phyloP scores from a whole-genome alignment of 2,329 filamentous ascomycete species.

The Pseudocercospora eumusae region DNA sequence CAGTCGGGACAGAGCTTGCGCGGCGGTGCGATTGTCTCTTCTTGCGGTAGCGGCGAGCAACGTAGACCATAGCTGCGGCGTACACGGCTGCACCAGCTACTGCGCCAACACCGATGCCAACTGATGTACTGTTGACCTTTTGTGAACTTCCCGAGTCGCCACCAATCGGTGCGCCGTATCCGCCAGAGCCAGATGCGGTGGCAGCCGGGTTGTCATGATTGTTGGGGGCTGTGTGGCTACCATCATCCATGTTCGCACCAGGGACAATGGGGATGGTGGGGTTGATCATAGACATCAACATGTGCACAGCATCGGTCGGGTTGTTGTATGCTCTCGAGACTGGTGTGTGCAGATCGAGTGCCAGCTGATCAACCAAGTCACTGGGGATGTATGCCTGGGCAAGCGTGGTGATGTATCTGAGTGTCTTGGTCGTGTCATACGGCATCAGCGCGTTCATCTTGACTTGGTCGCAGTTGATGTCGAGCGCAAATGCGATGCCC shows the following conservation, averaged over 20 bases:
- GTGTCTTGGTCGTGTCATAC: constrained; percentile 67
- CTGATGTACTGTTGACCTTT: constrained; percentile 64
- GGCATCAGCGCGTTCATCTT: constrained; percentile 72
- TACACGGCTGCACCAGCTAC: constrained; percentile 81
- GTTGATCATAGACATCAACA: constrained; percentile 80
- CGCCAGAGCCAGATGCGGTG: constrained; percentile 36
- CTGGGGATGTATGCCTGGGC: constrained; percentile 56
- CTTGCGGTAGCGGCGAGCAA: constrained; percentile 86
- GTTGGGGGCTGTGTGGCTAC: constrained; percentile 43
- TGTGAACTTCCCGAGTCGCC: constrained; percentile 55
- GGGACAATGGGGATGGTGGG: constrained; percentile 71
- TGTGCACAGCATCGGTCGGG: constrained; percentile 63
- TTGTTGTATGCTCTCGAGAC: constrained; percentile 75
- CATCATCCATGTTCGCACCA: constrained; percentile 47
- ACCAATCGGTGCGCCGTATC: constrained; percentile 53
- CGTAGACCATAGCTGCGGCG: constrained; percentile 89
- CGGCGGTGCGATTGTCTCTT: constrained; percentile 69
- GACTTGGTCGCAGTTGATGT: constrained; percentile 53
- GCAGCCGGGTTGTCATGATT: constrained; percentile 46
- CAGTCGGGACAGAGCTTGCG: constrained; percentile 72
- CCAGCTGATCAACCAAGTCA: constrained; percentile 57
- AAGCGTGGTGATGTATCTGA: constrained; percentile 80
- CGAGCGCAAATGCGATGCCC: constrained; percentile 68
- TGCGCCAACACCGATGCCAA: constrained; percentile 72
- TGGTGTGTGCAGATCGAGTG: constrained; percentile 69